Percentiles rank a stretch among this genome's conserved stretches.
These are phyloP conservation scores for Boehmeria nivea DNA, from an alignment of 306 rosid genomes.

Conservation along the genomic window DNA sequence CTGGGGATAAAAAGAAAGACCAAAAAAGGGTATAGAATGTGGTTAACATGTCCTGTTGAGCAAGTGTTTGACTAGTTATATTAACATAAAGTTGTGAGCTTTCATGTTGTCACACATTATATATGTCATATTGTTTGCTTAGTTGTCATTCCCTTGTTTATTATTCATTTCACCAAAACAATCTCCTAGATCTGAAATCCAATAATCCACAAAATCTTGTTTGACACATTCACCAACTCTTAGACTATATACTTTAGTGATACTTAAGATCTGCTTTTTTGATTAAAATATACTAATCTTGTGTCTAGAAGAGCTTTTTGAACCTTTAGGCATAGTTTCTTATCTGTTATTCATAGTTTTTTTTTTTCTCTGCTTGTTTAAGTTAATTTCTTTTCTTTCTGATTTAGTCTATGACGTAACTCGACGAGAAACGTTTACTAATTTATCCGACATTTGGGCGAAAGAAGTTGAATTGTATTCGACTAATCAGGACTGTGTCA, in stretches of 20 bases:
- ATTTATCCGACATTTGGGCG: conserved; percentile 82
- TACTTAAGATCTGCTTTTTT: not conserved
- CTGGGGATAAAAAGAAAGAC: too few relatives aligned
- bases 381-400: not conserved
- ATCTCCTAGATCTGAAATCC: not conserved
- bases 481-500: conserved; percentile 74
- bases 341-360: not conserved
- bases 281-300: not conserved
- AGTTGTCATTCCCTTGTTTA: conserved; percentile 11
- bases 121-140: not conserved
- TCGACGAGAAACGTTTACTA: conserved; percentile 75
- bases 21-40: not conserved
- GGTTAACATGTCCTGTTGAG: not conserved
- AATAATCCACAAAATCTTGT: conserved; percentile 1
- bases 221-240: not conserved
- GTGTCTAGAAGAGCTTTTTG: not conserved
- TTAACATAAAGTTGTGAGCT: not conserved
- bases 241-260: not conserved
- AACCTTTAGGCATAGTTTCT: not conserved
- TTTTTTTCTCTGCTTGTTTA: too few relatives aligned
- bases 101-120: not conserved
- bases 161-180: not conserved
- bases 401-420: conserved; percentile 81
- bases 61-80: not conserved
- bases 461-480: conserved; percentile 90